phyloP scores from a whole-genome alignment of 176 grass and related monocot species.

The Ensete glaucum region DNA sequence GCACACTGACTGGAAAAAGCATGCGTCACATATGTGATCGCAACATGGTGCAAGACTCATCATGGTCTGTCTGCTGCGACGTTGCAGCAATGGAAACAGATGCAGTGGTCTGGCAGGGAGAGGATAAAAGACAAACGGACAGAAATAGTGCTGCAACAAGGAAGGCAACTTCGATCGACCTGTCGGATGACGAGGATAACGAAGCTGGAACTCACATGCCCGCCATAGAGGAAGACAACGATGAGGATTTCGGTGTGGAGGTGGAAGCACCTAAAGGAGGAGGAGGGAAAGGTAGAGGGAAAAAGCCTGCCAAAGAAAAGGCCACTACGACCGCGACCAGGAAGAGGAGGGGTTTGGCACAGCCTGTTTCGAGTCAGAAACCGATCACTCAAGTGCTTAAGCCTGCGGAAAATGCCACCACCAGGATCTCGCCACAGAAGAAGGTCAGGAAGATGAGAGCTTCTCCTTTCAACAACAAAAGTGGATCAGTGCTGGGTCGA shows the following conservation, averaged over 20 bases:
- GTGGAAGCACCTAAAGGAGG: slow-evolving; percentile 20
- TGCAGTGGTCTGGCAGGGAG: slow-evolving; percentile 12
- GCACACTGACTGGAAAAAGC: neutral
- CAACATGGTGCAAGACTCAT: neutral
- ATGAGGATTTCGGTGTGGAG: slow-evolving; percentile 17
- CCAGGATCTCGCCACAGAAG: slow-evolving; percentile 42
- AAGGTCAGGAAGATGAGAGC: slow-evolving; percentile 58
- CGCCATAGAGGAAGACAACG: slow-evolving; percentile 12
- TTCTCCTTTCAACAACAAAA: slow-evolving; percentile 84
- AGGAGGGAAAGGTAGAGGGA: slow-evolving; percentile 35
- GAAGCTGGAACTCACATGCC: neutral
- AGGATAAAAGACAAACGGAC: slow-evolving; percentile 20
- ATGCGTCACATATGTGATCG: neutral
- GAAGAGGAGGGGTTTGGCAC: slow-evolving; percentile 29
- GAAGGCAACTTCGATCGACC: slow-evolving; percentile 25
- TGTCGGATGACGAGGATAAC: slow-evolving; percentile 32
- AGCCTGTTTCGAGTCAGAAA: slow-evolving; percentile 21
- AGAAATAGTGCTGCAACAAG: slow-evolving; percentile 34
- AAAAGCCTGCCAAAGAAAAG: slow-evolving; percentile 29
- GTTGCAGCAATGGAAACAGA: slow-evolving; percentile 18
- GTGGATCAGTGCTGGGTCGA: slow-evolving; percentile 33
- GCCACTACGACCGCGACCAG: slow-evolving; percentile 1
- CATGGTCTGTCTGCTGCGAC: neutral
- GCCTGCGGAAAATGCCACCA: slow-evolving; percentile 17
- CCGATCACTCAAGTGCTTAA: slow-evolving; percentile 35